A percentile compares a stretch with the other conserved stretches of the same genome.
Conservation (phyloP, 2,329 filamentous ascomycete genomes). For the Diaporthe amygdali region DNA sequence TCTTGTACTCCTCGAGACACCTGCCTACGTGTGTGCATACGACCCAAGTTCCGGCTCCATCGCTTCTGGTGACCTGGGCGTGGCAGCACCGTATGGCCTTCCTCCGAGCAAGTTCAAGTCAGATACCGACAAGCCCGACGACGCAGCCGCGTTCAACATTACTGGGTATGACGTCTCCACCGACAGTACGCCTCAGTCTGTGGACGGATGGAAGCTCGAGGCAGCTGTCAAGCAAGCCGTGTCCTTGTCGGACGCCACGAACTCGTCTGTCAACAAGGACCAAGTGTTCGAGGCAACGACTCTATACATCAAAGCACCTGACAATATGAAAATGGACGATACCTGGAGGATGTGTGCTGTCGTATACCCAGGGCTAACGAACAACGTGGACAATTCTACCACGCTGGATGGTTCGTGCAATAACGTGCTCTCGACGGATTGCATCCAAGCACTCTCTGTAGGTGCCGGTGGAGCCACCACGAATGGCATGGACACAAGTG, state of each 20-base stretch:
- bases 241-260: constrained; percentile 12
- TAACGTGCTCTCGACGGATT: background rate
- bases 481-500: constrained; percentile 9
- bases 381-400: background rate
- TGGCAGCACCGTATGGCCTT: constrained; percentile 11
- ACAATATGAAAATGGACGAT: background rate
- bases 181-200: background rate
- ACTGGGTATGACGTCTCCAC: constrained; percentile 17
- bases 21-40: background rate
- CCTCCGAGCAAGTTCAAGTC: constrained; percentile 14
- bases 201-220: constrained; percentile 15
- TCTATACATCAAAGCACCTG: constrained; percentile 7
- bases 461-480: background rate
- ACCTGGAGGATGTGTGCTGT: constrained; percentile 19
- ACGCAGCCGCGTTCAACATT: constrained; percentile 11
- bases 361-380: constrained; percentile 10
- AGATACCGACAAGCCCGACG: constrained; percentile 2
- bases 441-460: background rate
- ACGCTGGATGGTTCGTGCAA: constrained; percentile 9
- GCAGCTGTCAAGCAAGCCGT: constrained; percentile 13
- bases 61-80: background rate
- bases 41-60: constrained; percentile 2
- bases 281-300: constrained; percentile 18
- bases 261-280: background rate
- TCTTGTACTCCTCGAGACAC: background rate